Base-by-base conservation (phyloP, 2,329 filamentous ascomycete species). In the Nigrospora oryzae region DNA sequence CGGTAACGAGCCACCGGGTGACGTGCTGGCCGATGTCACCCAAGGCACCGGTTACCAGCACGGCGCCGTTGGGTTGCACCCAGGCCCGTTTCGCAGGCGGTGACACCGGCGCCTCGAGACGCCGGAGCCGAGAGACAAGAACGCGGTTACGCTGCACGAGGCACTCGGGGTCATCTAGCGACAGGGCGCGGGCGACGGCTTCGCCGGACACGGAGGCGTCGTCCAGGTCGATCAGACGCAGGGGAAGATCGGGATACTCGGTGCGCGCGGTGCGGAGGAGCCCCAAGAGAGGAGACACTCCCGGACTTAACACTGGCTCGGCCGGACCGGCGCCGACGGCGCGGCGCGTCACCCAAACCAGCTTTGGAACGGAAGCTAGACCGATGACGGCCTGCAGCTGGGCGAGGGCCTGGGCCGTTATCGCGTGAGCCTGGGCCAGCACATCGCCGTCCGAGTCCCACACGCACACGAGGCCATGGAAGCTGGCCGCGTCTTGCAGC, bases 21-120 rank as follows among this genome's bases (percentile, higher is more conserved):
- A 51, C 46, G 14, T 41, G 49, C n/a, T 40, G 16, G 12, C 53
- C 53, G 19, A 55, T 31, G 45, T 43, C 37, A 5, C 53, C 50
- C 31, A 53, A 46, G 11, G 50, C 53, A 17, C 51, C 53, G n/a
- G 51, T 53, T 14, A 53, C 46, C 13, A 53, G 42, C 12, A 53
- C 48, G 1, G 51, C 51, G 13, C 51, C 51, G 33, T 52, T 48
- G 11, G 16, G 3, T 14, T 49, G 48, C 4, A 48, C 10, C 28
- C 42, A n/a, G 40, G 17, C 33, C n/a, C 17, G 15, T 38, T 17
- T n/a, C 34, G 34, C 34, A 15, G 34, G 34, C 16, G 14, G 34
- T 15, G 34, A 12, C 34, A 36, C 5, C 34, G 13, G 16, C 11
- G 34, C 14, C 13, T 36, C 34, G 13, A 36, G 13, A 15, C 34